These are phyloP conservation scores for Darksidea phi DNA, from an alignment of 495 filamentous ascomycete genomes.

Conservation along the genomic window DNA sequence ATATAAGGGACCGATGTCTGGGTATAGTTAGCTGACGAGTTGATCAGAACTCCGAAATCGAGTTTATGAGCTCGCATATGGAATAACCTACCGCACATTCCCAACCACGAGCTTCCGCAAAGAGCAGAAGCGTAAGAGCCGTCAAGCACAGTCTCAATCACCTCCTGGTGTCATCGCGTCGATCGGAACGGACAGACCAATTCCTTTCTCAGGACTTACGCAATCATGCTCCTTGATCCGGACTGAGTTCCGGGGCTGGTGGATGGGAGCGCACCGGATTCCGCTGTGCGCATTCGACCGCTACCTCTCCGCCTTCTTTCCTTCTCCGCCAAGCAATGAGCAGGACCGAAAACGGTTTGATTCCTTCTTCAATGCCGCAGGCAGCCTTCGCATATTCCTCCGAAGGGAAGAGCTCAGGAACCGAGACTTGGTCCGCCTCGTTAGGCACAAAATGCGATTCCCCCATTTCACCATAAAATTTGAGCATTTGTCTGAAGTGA, in stretches of 20 bases:
- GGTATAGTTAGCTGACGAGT: not conserved
- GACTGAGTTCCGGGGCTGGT: constrained; percentile 9
- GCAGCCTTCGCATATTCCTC: not conserved
- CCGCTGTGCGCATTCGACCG: constrained; percentile 1
- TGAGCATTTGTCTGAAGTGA: not conserved
- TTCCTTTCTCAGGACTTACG: constrained; percentile 8
- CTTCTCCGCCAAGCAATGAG: not conserved
- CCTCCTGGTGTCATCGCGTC: too few species aligned
- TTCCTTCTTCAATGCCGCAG: constrained; percentile 5
- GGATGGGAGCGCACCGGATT: constrained; percentile 12
- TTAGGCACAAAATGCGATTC: constrained; percentile 4
- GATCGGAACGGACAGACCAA: not conserved
- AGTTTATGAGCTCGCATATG: constrained; percentile 10
- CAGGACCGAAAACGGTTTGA: not conserved
- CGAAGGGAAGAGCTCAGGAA: not conserved
- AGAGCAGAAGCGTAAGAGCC: not conserved
- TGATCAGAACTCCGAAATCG: constrained; percentile 13
- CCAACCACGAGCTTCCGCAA: not conserved
- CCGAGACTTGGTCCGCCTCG: not conserved
- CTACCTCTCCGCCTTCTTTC: constrained; percentile 8
- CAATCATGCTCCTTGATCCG: constrained; percentile 10
- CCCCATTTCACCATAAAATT: constrained; percentile 13
- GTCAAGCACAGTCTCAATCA: not conserved
- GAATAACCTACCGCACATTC: not conserved
- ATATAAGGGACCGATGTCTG: not conserved